A percentile compares a stretch with the other conserved stretches of the same genome.
These are phyloP conservation scores for Geranium brycei DNA, from an alignment of 345 rosid species.

Conservation along the genomic window DNA sequence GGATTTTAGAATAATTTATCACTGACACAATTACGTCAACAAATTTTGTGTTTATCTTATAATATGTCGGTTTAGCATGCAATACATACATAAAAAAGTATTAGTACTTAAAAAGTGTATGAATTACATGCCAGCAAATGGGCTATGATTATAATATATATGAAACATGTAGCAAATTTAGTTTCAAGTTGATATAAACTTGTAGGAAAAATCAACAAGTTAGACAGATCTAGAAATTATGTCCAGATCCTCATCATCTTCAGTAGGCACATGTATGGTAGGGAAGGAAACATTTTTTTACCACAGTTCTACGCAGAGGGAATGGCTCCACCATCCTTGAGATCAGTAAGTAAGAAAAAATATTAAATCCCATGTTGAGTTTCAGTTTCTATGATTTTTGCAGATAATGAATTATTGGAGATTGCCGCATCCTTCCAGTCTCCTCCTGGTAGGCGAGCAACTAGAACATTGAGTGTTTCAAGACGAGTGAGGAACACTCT, in stretches of 20 bases:
- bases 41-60: no score
- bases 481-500: constrained; percentile 70
- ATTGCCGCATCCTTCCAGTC: constrained; percentile 83
- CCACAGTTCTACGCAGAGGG: neutral
- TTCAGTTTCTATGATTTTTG: constrained; percentile 7
- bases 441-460: constrained; percentile 55
- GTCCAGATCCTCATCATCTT: no score
- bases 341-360: no score
- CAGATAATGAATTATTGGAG: constrained; percentile 76
- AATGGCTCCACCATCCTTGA: neutral
- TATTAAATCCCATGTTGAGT: neutral
- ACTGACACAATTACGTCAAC: neutral
- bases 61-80: neutral
- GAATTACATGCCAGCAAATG: no score
- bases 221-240: neutral
- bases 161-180: no score
- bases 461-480: constrained; percentile 48
- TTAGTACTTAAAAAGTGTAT: neutral
- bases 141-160: no score
- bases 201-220: neutral
- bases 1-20: neutral
- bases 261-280: no score
- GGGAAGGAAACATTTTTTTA: no score
- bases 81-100: neutral
- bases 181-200: neutral